Evolutionary conservation across 1,284 basidiomycete genomes (phyloP), one percentile per base, ranked within the genome.

Genomic region (Trichosporon sp.): DNA sequence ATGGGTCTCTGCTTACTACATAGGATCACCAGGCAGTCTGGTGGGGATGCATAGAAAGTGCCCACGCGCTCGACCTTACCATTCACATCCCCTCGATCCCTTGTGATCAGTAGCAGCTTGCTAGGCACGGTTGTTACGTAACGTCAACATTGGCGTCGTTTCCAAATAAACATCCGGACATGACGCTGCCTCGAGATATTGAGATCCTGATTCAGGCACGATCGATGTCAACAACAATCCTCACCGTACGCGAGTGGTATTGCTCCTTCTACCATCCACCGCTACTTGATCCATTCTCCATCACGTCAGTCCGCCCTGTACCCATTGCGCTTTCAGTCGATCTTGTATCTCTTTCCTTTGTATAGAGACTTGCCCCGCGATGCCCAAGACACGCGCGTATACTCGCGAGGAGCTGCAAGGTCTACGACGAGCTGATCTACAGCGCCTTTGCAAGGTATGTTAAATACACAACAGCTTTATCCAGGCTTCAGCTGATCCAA

Each of bases 391-490:
- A 4, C 64, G 74, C 40, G 61, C 72, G 16, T 78, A 74, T 52
- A 71, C 74, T 7, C 65, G 73, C 2, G 73, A 73, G 34, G 76
- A 77, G 70, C 69, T 78, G 8, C 73, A 74, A 58, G 62, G 66
- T 2, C 63, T 78, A 2, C 65, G 76, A 6, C 63, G 77, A 7
- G 76, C 75, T 1, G 73, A 78, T 59, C 61, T 78, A 2, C 77
- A 78, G 40, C 72, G 71, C 6, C 70, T 78, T 4, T 78, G 70
- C 70, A 77, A 77, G 67, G 77, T 78, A 33, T 59, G 74, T 69
- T 10, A 36, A 10, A 32, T 23, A 40, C 37, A n/a, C n/a, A 3
- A 4, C 19, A 59, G 6, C 31, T 4, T 11, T 25, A 13, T 8
- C 33, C 19, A 3, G 25, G 4, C 5, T 54, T 21, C 21, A 36